Evolutionary conservation across 1,284 basidiomycete genomes (phyloP).

Genomic region (Leccinum subatratum): DNA sequence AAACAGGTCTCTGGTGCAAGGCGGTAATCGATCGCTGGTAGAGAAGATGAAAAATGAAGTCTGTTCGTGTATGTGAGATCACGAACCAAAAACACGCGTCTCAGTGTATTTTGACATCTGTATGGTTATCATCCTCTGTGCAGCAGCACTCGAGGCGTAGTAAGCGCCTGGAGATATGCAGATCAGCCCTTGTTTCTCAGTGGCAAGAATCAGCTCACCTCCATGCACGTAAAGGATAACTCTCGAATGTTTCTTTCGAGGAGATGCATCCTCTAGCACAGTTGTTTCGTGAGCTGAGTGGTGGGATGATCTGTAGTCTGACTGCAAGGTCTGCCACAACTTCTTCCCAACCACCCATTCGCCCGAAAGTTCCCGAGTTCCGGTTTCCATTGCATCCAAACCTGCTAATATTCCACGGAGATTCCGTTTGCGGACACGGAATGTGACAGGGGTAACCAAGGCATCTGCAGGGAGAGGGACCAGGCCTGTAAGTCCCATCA

Average conservation of each 20-base stretch:
- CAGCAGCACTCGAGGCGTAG: constrained; percentile 91
- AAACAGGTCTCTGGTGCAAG: constrained; percentile 93
- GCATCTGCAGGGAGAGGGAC: constrained; percentile 91
- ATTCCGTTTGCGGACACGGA: constrained; percentile 70
- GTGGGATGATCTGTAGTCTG: constrained; percentile 67
- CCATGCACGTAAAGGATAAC: constrained; percentile 94
- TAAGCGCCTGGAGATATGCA: constrained; percentile 67
- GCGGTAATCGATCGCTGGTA: constrained; percentile 87
- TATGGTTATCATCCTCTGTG: constrained; percentile 88
- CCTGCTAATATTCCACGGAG: constrained; percentile 76
- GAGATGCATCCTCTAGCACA: constrained; percentile 14
- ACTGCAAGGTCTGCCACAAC: constrained; percentile 84
- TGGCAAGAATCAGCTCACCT: constrained; percentile 44
- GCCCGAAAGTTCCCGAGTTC: constrained; percentile 77
- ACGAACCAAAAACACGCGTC: constrained; percentile 88
- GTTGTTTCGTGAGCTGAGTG: constrained; percentile 13
- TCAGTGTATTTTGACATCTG: constrained; percentile 88
- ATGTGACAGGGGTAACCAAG: constrained; percentile 92
- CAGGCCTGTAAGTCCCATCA: constrained; percentile 78
- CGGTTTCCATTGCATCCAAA: constrained; percentile 70
- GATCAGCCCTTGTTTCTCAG: constrained; percentile 7
- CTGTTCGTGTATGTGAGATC: background rate
- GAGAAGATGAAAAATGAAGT: constrained; percentile 7
- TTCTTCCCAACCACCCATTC: constrained; percentile 96
- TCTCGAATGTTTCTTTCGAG: constrained; percentile 55